Conservation (phyloP, 1,284 basidiomycete genomes). For the Agaricales sp. region DNA sequence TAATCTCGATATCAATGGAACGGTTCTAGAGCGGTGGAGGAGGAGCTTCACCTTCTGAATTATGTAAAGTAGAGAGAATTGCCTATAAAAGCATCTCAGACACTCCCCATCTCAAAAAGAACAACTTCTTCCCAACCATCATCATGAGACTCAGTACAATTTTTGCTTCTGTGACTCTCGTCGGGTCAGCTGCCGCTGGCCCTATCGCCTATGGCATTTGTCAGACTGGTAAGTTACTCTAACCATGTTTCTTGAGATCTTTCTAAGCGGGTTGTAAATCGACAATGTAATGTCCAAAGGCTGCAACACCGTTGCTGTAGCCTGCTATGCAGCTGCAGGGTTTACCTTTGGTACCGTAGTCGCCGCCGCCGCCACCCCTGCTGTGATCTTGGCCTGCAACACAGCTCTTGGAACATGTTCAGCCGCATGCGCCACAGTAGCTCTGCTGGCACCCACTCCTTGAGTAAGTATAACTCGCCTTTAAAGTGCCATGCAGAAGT, state of each 20-base stretch:
- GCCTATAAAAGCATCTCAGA: too few species aligned
- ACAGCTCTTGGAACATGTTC: conserved; percentile 36
- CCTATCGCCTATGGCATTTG: conserved; percentile 34
- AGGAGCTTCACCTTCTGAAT: too few species aligned
- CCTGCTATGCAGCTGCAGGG: conserved; percentile 45
- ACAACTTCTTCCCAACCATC: not conserved
- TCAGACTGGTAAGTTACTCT: conserved; percentile 37
- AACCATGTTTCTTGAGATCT: too few species aligned
- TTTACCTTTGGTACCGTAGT: conserved; percentile 39
- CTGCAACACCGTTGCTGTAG: conserved; percentile 38
- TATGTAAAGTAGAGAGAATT: too few species aligned
- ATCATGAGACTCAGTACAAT: not conserved
- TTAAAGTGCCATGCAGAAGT: too few species aligned
- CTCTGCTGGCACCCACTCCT: conserved; percentile 23
- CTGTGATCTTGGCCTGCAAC: conserved; percentile 41
- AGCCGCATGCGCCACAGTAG: conserved; percentile 25
- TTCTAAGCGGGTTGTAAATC: not conserved
- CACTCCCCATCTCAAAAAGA: not conserved
- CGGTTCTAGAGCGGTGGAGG: not conserved
- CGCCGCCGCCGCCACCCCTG: conserved; percentile 27
- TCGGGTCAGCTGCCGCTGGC: conserved; percentile 21
- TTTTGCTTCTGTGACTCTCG: conserved; percentile 11
- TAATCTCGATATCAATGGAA: not conserved
- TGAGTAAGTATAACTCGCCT: too few species aligned
- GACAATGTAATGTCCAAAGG: conserved; percentile 22